Base-by-base conservation (phyloP, 2,329 filamentous ascomycete genomes). In the Aspergillus fischeri region DNA sequence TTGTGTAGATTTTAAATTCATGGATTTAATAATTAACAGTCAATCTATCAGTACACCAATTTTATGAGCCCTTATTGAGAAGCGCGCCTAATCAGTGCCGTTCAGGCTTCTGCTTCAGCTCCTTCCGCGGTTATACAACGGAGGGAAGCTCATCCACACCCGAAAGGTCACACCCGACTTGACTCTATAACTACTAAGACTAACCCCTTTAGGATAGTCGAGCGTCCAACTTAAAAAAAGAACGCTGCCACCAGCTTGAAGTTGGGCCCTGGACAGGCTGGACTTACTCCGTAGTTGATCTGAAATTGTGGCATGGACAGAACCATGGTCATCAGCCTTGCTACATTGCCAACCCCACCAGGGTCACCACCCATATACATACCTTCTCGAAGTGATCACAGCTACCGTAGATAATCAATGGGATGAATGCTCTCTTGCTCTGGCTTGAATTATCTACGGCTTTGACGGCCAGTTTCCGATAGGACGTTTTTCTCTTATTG, bases 161-260 rank as follows among this genome's bases (percentile, higher is more conserved):
- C n/a, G 50, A 41, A 53, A 28, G 5, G 10, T 11, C 32, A 38
- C 14, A 35, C 6, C 29, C 11, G 2, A n/a, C 28, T 6, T 20
- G 38, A 29, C 32, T 35, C 32, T 35, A 17, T 11, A 17, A 14
- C 4, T 4, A 32, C 14, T 3, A n/a, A 48, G 35, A 29, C 21
- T 41, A 48, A 51, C 29, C 20, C 28, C 25, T 47, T 28, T 17
- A 24, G 25, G 49, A 35, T 50, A 50, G 57, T 52, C 59, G 55
- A 53, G 25, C 20, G 3, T 21, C 41, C 20, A 52, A 14, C 20
- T 51, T 61, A 61, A 63, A 61, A 63, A 63, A 61, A 63, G 59
- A 61, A 61, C 52, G 51, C 47, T 45, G 51, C 45, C 51, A 47
- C 51, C 28, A n/a, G 47, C 20, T n/a, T 20, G 7, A 21, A 28